Evolutionary conservation across 140 eudicot species (phyloP), one percentile per base, ranked within the genome.

Genomic region (Flaveria floridana): DNA sequence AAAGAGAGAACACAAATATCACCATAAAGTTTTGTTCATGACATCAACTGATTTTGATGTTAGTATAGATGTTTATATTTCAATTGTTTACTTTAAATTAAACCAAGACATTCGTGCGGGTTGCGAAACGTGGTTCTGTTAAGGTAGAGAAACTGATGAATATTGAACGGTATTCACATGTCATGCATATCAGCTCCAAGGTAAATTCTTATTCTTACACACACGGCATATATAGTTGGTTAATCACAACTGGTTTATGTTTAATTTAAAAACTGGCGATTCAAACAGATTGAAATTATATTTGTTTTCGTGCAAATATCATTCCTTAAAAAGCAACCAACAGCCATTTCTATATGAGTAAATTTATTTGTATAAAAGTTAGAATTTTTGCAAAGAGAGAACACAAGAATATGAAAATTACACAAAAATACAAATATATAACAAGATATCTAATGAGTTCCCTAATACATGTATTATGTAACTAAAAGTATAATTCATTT

Each of bases 151-250:
- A 84, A 78, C 97, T 91, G 70, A 95, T 95, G 99, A 91, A 91
- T 50, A 53, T 95, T 47, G 99, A 95, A 80, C 82, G 96, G 42
- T 95, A 95, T 82, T 95, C 99, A 72, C 99, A 95, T 65, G 97
- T 95, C 88, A 95, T 95, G 99, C 99, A 95, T 83, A 95, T 95
- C 76, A 95, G 99, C 84, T 95, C 99, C 78, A 95, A 97, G 16
- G 99, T 95, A 74, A 78, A 85, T 86, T 56, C 68, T 68, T 80
- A 11, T 74, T 73, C 51, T 66, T 37, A 47, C 39, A 19, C 62
- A 8, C 71, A 21, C 70, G 8, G 25, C 50, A 37, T 7, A 10
- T 25, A 14, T 69, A 2, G 50, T 62, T 71, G 20, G 53, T 78
- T 20, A 37, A 64, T 34, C 55, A 4, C 28, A 44, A 61, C 23